A percentile compares a stretch with the other conserved stretches of the same genome.
Conservation (phyloP, 108 stramenopile species). For the Nitzschia putrida region DNA sequence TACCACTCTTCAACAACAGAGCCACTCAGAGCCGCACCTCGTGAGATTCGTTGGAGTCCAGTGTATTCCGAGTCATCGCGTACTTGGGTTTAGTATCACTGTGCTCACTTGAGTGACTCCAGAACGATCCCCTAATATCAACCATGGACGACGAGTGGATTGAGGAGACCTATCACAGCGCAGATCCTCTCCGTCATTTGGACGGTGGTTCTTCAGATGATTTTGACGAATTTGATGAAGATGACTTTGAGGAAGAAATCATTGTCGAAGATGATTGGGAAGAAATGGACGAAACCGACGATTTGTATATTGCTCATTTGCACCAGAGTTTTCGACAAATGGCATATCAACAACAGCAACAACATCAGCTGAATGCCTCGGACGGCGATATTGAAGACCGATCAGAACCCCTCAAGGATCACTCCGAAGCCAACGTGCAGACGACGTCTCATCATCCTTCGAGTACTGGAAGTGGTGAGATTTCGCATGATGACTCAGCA, state of each 20-base stretch:
- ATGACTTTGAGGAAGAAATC: slow-evolving; percentile 21
- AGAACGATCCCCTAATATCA: background rate
- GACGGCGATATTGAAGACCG: too few relatives aligned
- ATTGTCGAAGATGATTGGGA: slow-evolving; percentile 16
- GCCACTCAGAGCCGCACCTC: too few relatives aligned
- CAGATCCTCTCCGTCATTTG: background rate
- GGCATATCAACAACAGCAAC: slow-evolving; percentile 2
- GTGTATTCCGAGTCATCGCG: too few relatives aligned
- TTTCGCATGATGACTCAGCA: slow-evolving; percentile 13
- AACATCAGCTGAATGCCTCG: background rate
- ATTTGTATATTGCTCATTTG: slow-evolving; percentile 2
- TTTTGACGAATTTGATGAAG: slow-evolving; percentile 15
- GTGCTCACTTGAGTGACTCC: background rate
- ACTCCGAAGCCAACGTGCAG: background rate
- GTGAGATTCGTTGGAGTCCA: too few relatives aligned
- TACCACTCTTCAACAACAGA: too few relatives aligned
- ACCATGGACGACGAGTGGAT: slow-evolving; percentile 5
- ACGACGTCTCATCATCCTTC: background rate
- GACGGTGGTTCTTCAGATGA: slow-evolving; percentile 8
- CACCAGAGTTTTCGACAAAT: slow-evolving; percentile 5
- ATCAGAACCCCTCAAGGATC: too few relatives aligned
- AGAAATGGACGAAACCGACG: slow-evolving; percentile 6
- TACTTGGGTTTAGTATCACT: too few relatives aligned
- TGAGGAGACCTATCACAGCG: background rate
- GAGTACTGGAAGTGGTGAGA: background rate